Evolutionary conservation across 768 basidiomycete species (phyloP), one percentile per base, ranked within the genome.

Genomic region (Macrolepiota dolichaula): DNA sequence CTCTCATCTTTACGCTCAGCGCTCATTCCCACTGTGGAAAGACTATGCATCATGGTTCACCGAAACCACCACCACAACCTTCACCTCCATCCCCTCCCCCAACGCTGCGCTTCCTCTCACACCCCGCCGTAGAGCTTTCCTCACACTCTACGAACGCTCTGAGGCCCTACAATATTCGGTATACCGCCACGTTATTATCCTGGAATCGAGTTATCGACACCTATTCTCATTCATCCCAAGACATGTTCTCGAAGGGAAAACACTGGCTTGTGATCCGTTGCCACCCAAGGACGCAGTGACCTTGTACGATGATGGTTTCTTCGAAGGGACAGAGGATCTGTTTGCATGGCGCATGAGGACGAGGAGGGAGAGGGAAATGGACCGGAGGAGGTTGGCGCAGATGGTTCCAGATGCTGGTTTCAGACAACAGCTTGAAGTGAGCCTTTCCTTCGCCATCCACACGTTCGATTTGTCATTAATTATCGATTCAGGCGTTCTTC

Each of bases 1-100:
- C 3, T 90, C 92, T 0, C 92, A 95, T 68, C 84, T 98, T 24
- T 98, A 98, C 71, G 91, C 29, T 32, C 85, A 89, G 46, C 88
- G 93, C 6, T 90, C 92, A 0, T 78, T 74, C 9, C 71, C 86
- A 0, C 71, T 96, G 2, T 98, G 95, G 95, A 98, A 96, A 76
- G 85, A 88, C 13, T 77, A 81, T 35, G 68, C 82, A 1, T 70
- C 79, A 0, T 98, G 95, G 95, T 85, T 97, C 66, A 68, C 81
- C 1, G 71, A 74, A n/a, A 87, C 85, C 1, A 76, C 88, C 49
- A 70, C 73, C 2, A 63, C 73, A 0, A 74, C 80, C 9, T 80
- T 85, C 63, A 64, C 79, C 4, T 65, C 70, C 61, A 67, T 78
- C 64, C 72, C 74, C 62, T 46, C 73, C 51, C 50, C 74, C 57